These are phyloP conservation scores for Aspergillus diversus DNA, from an alignment of 495 filamentous ascomycete species.

Conservation along the genomic window DNA sequence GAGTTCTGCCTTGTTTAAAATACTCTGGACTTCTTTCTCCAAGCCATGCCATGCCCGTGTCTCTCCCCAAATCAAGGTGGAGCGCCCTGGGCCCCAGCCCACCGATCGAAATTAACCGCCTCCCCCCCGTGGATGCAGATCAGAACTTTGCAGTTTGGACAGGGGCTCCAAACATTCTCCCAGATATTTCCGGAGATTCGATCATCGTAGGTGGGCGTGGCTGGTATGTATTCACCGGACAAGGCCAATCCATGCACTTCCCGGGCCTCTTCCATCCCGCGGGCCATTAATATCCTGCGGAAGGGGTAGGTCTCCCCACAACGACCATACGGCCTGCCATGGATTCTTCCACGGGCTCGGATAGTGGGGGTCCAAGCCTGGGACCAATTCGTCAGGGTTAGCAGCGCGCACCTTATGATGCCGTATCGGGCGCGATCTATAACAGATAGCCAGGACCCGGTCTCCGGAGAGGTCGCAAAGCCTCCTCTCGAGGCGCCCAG, in stretches of 20 bases:
- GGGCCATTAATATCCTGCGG: slow-evolving; percentile 6
- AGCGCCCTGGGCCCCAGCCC: background rate
- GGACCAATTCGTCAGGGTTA: slow-evolving; percentile 9
- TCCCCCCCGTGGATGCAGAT: slow-evolving; percentile 8
- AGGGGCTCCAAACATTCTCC: background rate
- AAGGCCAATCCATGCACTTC: slow-evolving; percentile 2
- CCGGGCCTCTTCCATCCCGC: background rate
- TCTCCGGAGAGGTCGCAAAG: background rate
- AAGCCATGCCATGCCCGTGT: background rate
- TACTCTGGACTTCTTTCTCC: no score
- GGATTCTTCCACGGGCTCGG: background rate
- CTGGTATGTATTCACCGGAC: background rate
- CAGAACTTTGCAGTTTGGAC: slow-evolving; percentile 7
- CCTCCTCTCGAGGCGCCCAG: slow-evolving; percentile 5
- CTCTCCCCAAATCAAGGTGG: slow-evolving; percentile 2
- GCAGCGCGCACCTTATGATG: background rate
- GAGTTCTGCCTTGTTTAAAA: no score
- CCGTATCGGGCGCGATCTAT: slow-evolving; percentile 5
- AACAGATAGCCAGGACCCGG: slow-evolving; percentile 7
- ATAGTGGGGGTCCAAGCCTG: slow-evolving; percentile 14
- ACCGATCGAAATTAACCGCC: background rate
- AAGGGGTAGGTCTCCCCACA: slow-evolving; percentile 16
- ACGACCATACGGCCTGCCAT: slow-evolving; percentile 9
- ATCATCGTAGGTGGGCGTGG: slow-evolving; percentile 2
- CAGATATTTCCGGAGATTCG: slow-evolving; percentile 8